Base-by-base conservation (phyloP, 2,329 filamentous ascomycete species). In the Fusarium odoratissimum region DNA sequence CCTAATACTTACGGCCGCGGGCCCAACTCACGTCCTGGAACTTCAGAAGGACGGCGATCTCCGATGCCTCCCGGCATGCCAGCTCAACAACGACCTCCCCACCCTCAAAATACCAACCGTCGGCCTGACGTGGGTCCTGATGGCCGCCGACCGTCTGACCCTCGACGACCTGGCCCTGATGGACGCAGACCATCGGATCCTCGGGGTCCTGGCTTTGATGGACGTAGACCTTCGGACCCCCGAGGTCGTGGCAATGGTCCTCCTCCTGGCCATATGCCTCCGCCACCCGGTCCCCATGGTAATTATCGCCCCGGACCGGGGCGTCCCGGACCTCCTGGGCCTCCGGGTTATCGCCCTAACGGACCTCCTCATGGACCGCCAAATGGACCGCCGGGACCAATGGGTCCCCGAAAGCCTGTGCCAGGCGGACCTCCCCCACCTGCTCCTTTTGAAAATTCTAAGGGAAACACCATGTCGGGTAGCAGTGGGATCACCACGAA, bases 401-500 rank as follows among this genome's bases (percentile, higher is more conserved):
- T 75, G 41, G 65, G 70, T 11, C 72, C 78, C 9, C 76, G 79
- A 35, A 82, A 82, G 59, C 78, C 79, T 38, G 60, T 81, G 16
- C 78, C 79, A 17, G 74, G 74, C 30, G 69, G 75, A 59, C 60
- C 64, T n/a, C 17, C 44, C 5, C 61, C 62, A 30, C 44, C 73
- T 23, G 65, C 68, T 28, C 76, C 76, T 25, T 73, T 70, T 16
- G 66, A 73, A 14, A 72, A 68, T 33, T 65, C 65, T 8, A 78
- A 78, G 25, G 56, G 67, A 19, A 75, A 65, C 25, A 76, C 62
- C 17, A 79, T 73, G 51, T 78, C 73, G 3, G 60, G 63, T 8
- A 82, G 74, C 45, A 78, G 75, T 38, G 67, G 77, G 21, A 77
- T 82, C 10, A 82, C 79, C 4, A 76, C 81, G 8, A 82, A 82